phyloP scores from a whole-genome alignment of 768 basidiomycete genomes.

The Gymnopilus junonius region DNA sequence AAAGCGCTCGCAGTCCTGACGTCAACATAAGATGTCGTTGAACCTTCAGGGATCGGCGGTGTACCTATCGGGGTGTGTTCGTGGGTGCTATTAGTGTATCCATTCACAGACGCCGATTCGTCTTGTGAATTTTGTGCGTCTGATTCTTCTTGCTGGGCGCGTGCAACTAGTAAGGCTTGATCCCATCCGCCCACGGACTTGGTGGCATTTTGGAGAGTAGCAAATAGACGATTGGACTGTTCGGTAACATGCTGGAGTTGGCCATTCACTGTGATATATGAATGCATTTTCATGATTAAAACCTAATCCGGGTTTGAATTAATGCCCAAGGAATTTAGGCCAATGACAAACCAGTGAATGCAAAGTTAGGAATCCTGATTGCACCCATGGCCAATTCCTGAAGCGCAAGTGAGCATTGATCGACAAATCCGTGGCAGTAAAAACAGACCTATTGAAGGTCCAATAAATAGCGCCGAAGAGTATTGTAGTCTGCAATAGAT shows the following conservation, averaged over 20 bases:
- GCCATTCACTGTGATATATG: constrained; percentile 89
- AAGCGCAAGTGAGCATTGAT: neutral
- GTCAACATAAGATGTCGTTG: constrained; percentile 58
- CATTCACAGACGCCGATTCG: neutral
- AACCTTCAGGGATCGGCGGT: constrained; percentile 47
- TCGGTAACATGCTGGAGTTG: constrained; percentile 63
- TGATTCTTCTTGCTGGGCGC: constrained; percentile 43
- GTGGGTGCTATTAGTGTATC: constrained; percentile 27
- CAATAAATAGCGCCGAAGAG: constrained; percentile 80
- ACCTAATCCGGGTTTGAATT: constrained; percentile 43
- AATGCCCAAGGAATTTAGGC: neutral
- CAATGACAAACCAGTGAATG: constrained; percentile 70
- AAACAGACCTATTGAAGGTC: constrained; percentile 81
- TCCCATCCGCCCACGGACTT: constrained; percentile 69
- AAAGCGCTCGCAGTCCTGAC: constrained; percentile 54
- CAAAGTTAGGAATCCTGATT: constrained; percentile 86
- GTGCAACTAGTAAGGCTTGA: constrained; percentile 57
- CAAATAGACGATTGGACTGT: constrained; percentile 48
- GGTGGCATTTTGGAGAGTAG: constrained; percentile 50
- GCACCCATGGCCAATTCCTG: constrained; percentile 98
- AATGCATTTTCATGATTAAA: constrained; percentile 97
- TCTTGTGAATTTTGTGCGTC: constrained; percentile 28
- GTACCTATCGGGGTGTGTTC: constrained; percentile 44
- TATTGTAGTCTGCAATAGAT: constrained; percentile 73
- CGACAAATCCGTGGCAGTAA: neutral